Evolutionary conservation across 768 basidiomycete genomes (phyloP), one percentile per base, ranked within the genome.

Genomic region (Grammothele lineata): DNA sequence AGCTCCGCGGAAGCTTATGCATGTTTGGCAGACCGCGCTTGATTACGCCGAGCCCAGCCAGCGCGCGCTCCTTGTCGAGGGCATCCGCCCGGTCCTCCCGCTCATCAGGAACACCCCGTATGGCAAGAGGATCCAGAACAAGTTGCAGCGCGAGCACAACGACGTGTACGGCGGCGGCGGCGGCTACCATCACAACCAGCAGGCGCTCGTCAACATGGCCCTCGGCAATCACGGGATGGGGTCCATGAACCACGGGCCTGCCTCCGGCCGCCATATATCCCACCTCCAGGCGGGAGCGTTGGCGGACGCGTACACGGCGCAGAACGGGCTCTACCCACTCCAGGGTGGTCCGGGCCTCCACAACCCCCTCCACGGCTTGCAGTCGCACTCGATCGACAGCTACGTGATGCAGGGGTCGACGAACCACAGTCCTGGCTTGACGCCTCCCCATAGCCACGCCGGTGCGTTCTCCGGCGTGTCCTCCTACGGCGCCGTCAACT

Each of bases 101-200:
- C 77, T 97, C 59, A 99, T 99, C 62, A 88, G 96, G 61, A 99
- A 99, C 70, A 99, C 96, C 9, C 96, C 96, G 6, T 99, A 99
- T 59, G 96, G 96, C 57, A 99, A 99, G 74, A 85, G 96, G 36
- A 99, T 99, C 61, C 95, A 97, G 68, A 94, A 93, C 74, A 97
- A 97, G 70, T 73, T 98, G 44, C 94, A 96, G 68, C 90, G 95
- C 48, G 93, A 95, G 69, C 88, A 60, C 55, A 76, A 87, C 68
- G 87, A 88, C 56, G 75, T 71, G 45, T 84, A 74, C 51, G 74
- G 75, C 38, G 62, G 66, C 32, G 57, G 53, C 22, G 59, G 58
- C 34, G 74, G 75, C 45, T 82, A 81, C 62, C 75, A 81, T 61
- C 75, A 79, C 48, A 75, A 74, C 60, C 81, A 79, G 57, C 80